Percentiles rank a stretch among this genome's conserved stretches.
These are phyloP conservation scores for Lecanicillium sp. DNA, from an alignment of 2,329 filamentous ascomycete species.

Conservation along the genomic window DNA sequence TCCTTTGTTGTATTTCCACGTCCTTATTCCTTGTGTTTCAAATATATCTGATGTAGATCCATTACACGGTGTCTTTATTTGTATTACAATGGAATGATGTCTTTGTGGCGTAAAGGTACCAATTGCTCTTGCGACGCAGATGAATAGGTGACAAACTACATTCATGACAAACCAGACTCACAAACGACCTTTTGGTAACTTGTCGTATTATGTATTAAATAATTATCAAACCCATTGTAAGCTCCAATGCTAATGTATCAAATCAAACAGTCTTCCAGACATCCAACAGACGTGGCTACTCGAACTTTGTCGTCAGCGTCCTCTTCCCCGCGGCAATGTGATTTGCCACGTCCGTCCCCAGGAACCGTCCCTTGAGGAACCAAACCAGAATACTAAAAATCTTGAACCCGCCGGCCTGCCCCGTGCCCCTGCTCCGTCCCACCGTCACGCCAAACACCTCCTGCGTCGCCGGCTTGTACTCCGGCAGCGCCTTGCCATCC, in stretches of 20 bases:
- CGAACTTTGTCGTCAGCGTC: conserved; percentile 25
- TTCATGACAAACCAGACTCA: too few species aligned
- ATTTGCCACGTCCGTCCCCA: conserved; percentile 30
- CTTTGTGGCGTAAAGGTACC: too few species aligned
- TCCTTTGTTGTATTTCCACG: too few species aligned
- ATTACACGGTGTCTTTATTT: too few species aligned
- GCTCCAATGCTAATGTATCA: conserved; percentile 1
- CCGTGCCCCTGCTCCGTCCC: conserved; percentile 33
- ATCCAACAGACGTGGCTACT: conserved; percentile 19
- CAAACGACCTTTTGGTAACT: too few species aligned
- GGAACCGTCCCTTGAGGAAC: conserved; percentile 31
- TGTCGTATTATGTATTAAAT: too few species aligned
- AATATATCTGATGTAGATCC: too few species aligned
- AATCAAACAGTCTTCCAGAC: neutral
- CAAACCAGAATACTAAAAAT: conserved; percentile 34
- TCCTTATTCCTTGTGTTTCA: too few species aligned
- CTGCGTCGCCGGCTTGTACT: conserved; percentile 27
- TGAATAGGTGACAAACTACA: too few species aligned
- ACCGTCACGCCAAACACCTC: conserved; percentile 32
- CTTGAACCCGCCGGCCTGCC: conserved; percentile 32
- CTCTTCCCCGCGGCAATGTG: conserved; percentile 29
- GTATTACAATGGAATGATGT: too few species aligned
- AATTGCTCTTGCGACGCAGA: too few species aligned
- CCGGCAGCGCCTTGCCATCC: conserved; percentile 22
- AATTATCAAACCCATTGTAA: too few species aligned